These are phyloP conservation scores for Leccinum brunneo-olivaceum DNA, from an alignment of 1,284 basidiomycete species.

Conservation along the genomic window DNA sequence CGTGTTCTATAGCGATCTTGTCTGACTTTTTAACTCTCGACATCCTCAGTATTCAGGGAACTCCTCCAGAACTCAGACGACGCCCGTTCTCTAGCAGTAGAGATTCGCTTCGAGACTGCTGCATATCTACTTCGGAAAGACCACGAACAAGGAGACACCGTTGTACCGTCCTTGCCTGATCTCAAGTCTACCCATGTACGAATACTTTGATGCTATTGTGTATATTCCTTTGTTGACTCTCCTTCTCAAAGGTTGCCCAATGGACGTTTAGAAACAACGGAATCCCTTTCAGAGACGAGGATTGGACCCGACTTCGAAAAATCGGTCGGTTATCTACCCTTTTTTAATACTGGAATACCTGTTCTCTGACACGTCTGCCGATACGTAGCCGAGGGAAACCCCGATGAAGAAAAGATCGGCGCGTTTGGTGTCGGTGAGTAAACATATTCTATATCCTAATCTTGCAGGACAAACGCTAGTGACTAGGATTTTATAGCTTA, in stretches of 20 bases:
- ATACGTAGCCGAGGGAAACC: conserved; percentile 70
- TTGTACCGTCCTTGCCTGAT: conserved; percentile 41
- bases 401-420: conserved; percentile 80
- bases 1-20: neutral
- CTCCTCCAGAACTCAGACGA: conserved; percentile 95
- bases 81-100: conserved; percentile 74
- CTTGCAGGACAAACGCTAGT: neutral
- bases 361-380: neutral
- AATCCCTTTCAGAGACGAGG: conserved; percentile 71
- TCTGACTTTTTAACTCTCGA: neutral
- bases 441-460: neutral
- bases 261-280: conserved; percentile 90
- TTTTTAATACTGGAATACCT: neutral
- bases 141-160: conserved; percentile 2
- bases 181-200: conserved; percentile 50
- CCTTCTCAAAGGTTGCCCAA: conserved; percentile 47
- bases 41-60: conserved; percentile 72
- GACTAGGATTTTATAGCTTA: conserved; percentile 70
- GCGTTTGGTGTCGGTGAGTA: conserved; percentile 76
- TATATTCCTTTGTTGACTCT: conserved; percentile 10
- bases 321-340: conserved; percentile 49
- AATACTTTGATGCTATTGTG: conserved; percentile 5
- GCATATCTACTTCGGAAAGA: conserved; percentile 40
- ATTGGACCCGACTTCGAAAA: conserved; percentile 86
- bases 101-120: conserved; percentile 78